Conservation (phyloP, 306 rosid genomes). For the Sphenostylis stenocarpa region DNA sequence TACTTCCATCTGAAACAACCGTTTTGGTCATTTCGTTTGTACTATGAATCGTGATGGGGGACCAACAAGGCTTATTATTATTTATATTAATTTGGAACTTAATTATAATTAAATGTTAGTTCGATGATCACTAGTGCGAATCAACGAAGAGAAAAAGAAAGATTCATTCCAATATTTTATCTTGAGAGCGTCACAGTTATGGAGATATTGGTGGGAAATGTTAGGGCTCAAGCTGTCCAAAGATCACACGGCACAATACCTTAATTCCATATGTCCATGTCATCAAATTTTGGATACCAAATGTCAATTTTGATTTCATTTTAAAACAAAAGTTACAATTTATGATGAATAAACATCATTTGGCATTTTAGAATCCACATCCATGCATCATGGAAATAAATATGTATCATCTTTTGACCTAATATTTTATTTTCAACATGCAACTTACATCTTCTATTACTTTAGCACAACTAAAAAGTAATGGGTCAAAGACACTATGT, state of each 20-base stretch:
- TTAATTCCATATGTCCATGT: constrained; percentile 19
- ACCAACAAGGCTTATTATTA: constrained; percentile 26
- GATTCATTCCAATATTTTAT: background rate
- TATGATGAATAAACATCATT: too few relatives aligned
- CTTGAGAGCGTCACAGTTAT: background rate
- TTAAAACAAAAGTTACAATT: too few relatives aligned
- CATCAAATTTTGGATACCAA: constrained; percentile 1
- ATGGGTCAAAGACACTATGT: too few relatives aligned
- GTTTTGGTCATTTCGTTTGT: constrained; percentile 21
- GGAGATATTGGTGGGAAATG: constrained; percentile 3
- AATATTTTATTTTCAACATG: too few relatives aligned
- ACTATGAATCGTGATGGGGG: constrained; percentile 45
- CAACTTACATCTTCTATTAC: too few relatives aligned
- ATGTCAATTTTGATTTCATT: too few relatives aligned
- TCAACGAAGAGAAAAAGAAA: background rate
- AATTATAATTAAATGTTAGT: background rate
- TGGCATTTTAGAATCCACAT: too few relatives aligned
- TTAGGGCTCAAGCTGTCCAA: constrained; percentile 33
- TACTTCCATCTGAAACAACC: background rate
- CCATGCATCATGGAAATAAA: too few relatives aligned
- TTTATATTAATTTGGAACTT: background rate
- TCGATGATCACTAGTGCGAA: constrained; percentile 13
- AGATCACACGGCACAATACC: constrained; percentile 40
- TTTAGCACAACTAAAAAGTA: too few relatives aligned
- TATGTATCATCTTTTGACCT: too few relatives aligned